Conservation (phyloP, 1,284 basidiomycete genomes). For the Laetiporus sulphureus region DNA sequence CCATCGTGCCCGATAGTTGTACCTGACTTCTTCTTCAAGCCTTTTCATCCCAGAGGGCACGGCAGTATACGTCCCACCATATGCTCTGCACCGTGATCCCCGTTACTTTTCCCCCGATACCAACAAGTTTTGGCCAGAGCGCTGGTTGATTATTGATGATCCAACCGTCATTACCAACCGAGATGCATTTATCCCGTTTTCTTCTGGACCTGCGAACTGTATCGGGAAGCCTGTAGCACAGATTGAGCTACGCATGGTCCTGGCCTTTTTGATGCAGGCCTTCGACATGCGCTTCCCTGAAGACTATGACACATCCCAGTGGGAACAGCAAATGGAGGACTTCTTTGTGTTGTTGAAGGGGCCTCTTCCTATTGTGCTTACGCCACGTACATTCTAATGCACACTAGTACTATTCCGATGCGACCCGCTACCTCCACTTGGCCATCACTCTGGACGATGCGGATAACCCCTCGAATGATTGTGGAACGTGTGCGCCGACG, state of each 20-base stretch:
- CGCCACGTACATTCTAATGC: too few relatives aligned
- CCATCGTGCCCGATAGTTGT: neutral
- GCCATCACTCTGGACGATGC: too few relatives aligned
- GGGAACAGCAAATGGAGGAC: constrained; percentile 9
- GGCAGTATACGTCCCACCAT: constrained; percentile 19
- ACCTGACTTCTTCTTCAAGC: neutral
- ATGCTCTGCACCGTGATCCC: constrained; percentile 14
- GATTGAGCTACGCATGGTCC: constrained; percentile 17
- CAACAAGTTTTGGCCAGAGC: constrained; percentile 14
- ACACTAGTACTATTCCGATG: too few relatives aligned
- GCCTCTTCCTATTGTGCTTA: constrained; percentile 1
- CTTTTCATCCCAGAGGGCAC: constrained; percentile 22
- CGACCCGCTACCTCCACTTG: too few relatives aligned
- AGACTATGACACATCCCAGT: constrained; percentile 6
- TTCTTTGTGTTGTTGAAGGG: constrained; percentile 4
- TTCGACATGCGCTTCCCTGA: constrained; percentile 13
- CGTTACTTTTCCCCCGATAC: constrained; percentile 12
- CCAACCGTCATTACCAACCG: constrained; percentile 7
- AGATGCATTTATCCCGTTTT: constrained; percentile 18
- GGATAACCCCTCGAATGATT: too few relatives aligned
- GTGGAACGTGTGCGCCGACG: too few relatives aligned
- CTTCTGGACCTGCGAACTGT: constrained; percentile 19
- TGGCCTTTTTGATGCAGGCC: constrained; percentile 14
- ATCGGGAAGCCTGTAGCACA: constrained; percentile 19
- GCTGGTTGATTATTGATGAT: constrained; percentile 13